These are phyloP conservation scores for Penicillium salamii DNA, from an alignment of 495 filamentous ascomycete genomes.

Conservation along the genomic window DNA sequence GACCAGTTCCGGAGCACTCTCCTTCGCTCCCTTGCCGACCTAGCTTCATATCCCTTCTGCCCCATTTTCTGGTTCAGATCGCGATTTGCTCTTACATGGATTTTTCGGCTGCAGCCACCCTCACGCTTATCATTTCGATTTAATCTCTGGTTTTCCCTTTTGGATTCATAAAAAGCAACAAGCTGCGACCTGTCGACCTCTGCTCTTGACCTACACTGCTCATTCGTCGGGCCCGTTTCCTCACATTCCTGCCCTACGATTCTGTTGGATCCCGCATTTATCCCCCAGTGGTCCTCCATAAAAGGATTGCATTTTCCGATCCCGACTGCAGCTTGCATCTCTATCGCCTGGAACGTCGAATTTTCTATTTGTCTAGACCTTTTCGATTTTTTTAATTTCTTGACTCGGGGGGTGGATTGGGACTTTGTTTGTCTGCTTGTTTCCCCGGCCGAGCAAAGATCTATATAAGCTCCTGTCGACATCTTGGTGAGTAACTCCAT, in stretches of 20 bases:
- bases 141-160: slow-evolving; percentile 1
- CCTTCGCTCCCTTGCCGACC: slow-evolving; percentile 41
- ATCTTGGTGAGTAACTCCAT: slow-evolving; percentile 24
- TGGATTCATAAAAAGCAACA: slow-evolving; percentile 26
- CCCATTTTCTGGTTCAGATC: slow-evolving; percentile 35
- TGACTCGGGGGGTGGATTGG: slow-evolving; percentile 26
- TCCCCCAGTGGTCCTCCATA: slow-evolving; percentile 37
- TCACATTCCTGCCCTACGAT: slow-evolving; percentile 49
- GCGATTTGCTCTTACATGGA: slow-evolving; percentile 28
- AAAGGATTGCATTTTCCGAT: slow-evolving; percentile 41
- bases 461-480: slow-evolving; percentile 29
- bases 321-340: slow-evolving; percentile 32
- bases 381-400: slow-evolving; percentile 9
- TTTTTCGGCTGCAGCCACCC: slow-evolving; percentile 30
- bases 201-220: slow-evolving; percentile 9
- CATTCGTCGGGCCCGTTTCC: slow-evolving; percentile 28
- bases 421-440: slow-evolving; percentile 20
- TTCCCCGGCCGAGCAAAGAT: slow-evolving; percentile 13
- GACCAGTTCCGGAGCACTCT: slow-evolving; percentile 39
- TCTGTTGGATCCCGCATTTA: slow-evolving; percentile 31
- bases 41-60: slow-evolving; percentile 30
- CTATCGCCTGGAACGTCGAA: slow-evolving; percentile 23
- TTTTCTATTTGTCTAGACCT: slow-evolving; percentile 21
- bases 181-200: slow-evolving; percentile 30
- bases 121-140: slow-evolving; percentile 21